Evolutionary conservation across 2,329 filamentous ascomycete genomes (phyloP), one percentile per base, ranked within the genome.

Genomic region (Raffaelea arxii): DNA sequence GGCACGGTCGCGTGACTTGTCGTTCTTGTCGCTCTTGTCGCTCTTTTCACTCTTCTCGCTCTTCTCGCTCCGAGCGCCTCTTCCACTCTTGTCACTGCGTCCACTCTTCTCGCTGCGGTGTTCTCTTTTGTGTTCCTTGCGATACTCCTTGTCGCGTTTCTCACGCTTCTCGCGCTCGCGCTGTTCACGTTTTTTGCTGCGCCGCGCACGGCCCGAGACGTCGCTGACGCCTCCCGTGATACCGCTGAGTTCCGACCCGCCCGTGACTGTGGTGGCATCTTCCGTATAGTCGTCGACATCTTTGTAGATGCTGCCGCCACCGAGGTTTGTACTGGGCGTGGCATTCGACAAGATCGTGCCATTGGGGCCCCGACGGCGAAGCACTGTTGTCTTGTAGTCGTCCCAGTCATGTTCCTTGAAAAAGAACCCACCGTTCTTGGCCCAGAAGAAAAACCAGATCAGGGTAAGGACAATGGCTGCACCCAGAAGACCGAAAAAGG

Each of bases 391-490:
- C 64, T 97, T 97, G 78, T 98, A 98, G 59, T 98, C 92, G 6
- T 97, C 91, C 91, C 92, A 98, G 65, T 98, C 92, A 30, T 79
- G 74, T 52, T 94, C 70, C 41, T 77, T 76, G 74, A 89, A 97
- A 53, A 85, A 71, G 69, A 97, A 96, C 14, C 92, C 92, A 51
- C 92, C 92, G 57, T 97, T 95, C 67, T 86, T 91, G 48, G 91
- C 91, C 85, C 87, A 94, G 75, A 94, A 94, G 76, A 98, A 97
- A 75, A 98, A 96, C 90, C 92, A 98, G 59, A 97, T 88, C 22
- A 75, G 78, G 0, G 72, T 77, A 4, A 86, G 49, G 22, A 92
- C 84, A 60, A 97, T 84, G 25, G 69, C 78, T 1, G 81, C 80
- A 27, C 86, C 88, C 44, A 97, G 79, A 18, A 96, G 63, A 11